Percentiles rank a stretch among this genome's conserved stretches.
These are phyloP conservation scores for Leishmania lainsoni DNA, from an alignment of 208 protist genomes.

Conservation along the genomic window DNA sequence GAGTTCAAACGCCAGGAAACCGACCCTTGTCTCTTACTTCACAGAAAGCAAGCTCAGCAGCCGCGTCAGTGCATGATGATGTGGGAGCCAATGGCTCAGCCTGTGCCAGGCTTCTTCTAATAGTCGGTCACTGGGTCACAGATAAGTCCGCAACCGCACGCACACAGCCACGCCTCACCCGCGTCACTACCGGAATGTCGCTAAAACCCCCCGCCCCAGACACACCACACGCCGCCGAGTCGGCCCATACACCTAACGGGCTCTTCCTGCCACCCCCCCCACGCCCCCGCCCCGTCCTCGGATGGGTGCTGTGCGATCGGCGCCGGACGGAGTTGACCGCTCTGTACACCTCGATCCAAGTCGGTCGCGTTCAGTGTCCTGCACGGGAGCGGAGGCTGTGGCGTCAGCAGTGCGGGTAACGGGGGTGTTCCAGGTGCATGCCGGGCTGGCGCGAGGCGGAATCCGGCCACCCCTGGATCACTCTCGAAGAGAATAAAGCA, in stretches of 20 bases:
- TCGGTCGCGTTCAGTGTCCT: background rate
- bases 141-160: background rate
- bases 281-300: background rate
- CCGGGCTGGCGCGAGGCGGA: background rate
- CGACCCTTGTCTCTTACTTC: background rate
- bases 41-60: background rate
- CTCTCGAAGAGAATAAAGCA: background rate
- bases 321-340: background rate
- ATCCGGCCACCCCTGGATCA: background rate
- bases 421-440: background rate
- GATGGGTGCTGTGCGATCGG: background rate
- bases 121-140: background rate
- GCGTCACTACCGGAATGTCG: background rate
- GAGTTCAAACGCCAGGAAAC: background rate
- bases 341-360: background rate
- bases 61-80: background rate
- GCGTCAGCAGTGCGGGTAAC: background rate
- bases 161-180: background rate
- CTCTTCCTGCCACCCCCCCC: background rate
- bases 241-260: background rate
- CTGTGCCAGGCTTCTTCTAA: background rate
- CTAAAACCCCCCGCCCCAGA: background rate
- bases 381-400: conserved; percentile 39
- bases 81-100: background rate
- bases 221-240: background rate